A percentile compares a stretch with the other conserved stretches of the same genome.
Evolutionary conservation across 2,329 filamentous ascomycete genomes (phyloP).

Genomic region (Neocatenulostroma microsporum): DNA sequence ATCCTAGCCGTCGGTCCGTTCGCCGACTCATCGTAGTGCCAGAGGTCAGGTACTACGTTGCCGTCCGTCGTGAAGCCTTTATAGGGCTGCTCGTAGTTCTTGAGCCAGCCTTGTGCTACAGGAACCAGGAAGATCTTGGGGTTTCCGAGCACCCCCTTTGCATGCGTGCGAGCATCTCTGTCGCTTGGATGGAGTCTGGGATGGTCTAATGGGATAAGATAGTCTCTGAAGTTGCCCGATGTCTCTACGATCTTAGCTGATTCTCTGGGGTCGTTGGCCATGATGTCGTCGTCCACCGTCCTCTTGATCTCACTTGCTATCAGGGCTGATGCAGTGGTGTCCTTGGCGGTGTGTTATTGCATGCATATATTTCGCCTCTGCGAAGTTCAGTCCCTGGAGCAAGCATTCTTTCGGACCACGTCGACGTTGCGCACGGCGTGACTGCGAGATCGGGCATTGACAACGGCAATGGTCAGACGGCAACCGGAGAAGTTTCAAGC

Average conservation of each 20-base stretch:
- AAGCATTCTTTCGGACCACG: no score
- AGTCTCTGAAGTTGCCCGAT: constrained; percentile 19
- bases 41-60: constrained; percentile 23
- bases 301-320: no score
- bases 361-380: no score
- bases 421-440: no score
- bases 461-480: no score
- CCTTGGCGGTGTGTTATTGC: no score
- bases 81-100: constrained; percentile 51
- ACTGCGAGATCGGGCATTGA: no score
- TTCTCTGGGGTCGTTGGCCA: constrained; percentile 15
- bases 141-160: constrained; percentile 16
- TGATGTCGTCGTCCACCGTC: no score
- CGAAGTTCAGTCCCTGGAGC: no score
- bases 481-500: no score
- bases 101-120: constrained; percentile 20
- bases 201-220: constrained; percentile 18
- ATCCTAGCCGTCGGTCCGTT: constrained; percentile 47
- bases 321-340: no score
- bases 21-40: constrained; percentile 13
- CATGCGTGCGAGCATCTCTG: constrained; percentile 17
- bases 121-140: constrained; percentile 19
- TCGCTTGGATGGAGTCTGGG: constrained; percentile 19
- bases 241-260: constrained; percentile 17
- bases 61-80: constrained; percentile 63